Evolutionary conservation across 495 filamentous ascomycete species (phyloP).

Genomic region (Rostrohypoxylon terebratum): DNA sequence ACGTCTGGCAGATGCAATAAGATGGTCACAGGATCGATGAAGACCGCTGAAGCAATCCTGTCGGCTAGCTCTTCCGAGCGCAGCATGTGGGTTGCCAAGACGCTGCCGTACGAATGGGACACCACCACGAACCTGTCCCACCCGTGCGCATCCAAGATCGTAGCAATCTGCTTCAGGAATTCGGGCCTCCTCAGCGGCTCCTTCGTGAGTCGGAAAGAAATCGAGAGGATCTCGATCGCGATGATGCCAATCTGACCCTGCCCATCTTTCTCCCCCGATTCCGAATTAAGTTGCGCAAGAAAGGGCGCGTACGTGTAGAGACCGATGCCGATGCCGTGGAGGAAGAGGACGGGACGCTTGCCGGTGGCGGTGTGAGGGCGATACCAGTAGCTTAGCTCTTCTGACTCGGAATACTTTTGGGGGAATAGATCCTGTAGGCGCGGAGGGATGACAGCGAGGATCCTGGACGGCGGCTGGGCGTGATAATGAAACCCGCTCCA

Average conservation of each 20-base stretch:
- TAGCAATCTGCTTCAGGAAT: constrained; percentile 63
- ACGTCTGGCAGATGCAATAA: constrained; percentile 74
- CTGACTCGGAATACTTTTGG: constrained; percentile 58
- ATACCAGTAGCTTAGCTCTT: constrained; percentile 70
- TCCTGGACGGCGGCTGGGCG: constrained; percentile 50
- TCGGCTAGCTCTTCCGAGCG: constrained; percentile 54
- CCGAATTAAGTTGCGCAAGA: constrained; percentile 62
- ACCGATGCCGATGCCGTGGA: constrained; percentile 79
- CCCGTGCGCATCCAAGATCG: constrained; percentile 65
- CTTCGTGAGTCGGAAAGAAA: constrained; percentile 69
- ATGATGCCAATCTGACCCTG: constrained; percentile 70
- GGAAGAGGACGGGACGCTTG: constrained; percentile 69
- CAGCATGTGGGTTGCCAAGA: constrained; percentile 72
- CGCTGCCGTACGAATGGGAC: constrained; percentile 72
- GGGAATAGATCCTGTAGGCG: constrained; percentile 60
- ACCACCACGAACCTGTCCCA: constrained; percentile 65
- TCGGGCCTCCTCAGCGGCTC: constrained; percentile 58
- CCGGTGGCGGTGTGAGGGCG: constrained; percentile 68
- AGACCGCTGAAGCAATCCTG: constrained; percentile 61
- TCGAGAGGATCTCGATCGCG: constrained; percentile 71
- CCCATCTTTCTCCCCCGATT: constrained; percentile 39
- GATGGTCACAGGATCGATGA: constrained; percentile 75
- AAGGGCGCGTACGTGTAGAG: constrained; percentile 71
- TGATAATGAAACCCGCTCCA: constrained; percentile 64
- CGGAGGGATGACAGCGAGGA: constrained; percentile 67